Evolutionary conservation across 305 asterid species (phyloP), one percentile per base, ranked within the genome.

Genomic region (Ruellia speciosa): DNA sequence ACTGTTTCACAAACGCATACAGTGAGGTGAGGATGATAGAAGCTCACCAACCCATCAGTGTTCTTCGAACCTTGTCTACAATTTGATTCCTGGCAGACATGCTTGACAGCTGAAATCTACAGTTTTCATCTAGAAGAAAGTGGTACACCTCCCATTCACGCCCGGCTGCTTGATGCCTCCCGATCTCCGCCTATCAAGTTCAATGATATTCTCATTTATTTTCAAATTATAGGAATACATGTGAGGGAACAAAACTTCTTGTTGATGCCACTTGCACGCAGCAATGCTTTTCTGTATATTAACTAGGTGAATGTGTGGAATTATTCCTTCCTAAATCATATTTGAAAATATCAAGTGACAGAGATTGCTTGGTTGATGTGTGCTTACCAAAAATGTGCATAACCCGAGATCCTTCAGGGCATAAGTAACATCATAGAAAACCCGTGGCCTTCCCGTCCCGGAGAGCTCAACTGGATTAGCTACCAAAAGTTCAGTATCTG

Each of bases 401-500:
- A 85, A 79, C 55, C 83, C 92, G 7, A 87, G 86, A 37, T 63
- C 71, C 77, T 87, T 90, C 11, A 87, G 74, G 47, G 94, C 77
- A 57, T 65, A 73, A 40, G 96, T 90, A 16, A 78, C 89, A 62
- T 90, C 94, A 59, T 75, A 85, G 70, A 87, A 90, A 65, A 90
- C 95, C 52, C 86, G 74, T 14, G 97, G 94, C 52, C 97, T 83
- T 68, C 97, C 94, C 56, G 77, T 81, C 62, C 97, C 95, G 60
- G 86, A 81, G 41, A 83, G 71, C 79, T 90, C 97, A n/a, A 89
- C 84, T 15, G 94, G 97, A 73, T 90, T 90, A 58, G 96, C 90
- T 16, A 85, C 87, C 77, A 87, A 60, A 70, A 90, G 92, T 70
- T 90, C 94, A 7, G 94, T 71, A 60, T 90, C 95, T 49, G 95